phyloP scores from a whole-genome alignment of 2,329 filamentous ascomycete genomes.

The Rhexocercosporidium sp. region DNA sequence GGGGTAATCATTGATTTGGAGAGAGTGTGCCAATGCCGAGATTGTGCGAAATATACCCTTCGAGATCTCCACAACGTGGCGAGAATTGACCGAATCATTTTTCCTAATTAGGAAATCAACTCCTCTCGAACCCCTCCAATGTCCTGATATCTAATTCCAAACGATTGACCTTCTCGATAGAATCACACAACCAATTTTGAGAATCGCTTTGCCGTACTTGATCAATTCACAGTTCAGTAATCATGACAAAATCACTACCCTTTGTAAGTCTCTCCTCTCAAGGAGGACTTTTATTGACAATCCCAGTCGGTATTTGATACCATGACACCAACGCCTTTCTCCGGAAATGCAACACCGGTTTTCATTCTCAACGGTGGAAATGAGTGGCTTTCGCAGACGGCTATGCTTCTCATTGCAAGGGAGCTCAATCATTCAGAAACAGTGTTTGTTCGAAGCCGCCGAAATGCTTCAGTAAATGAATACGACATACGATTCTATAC shows the following conservation, averaged over 20 bases:
- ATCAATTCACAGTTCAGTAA: background rate
- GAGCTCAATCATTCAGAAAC: constrained; percentile 10
- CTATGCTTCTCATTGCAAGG: background rate
- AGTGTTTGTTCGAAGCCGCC: background rate
- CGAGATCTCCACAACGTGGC: background rate
- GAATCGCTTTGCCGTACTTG: too few species aligned
- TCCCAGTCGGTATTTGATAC: constrained; percentile 1
- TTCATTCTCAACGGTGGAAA: background rate
- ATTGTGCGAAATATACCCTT: background rate
- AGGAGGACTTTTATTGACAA: background rate
- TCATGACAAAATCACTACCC: background rate
- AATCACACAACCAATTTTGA: too few species aligned
- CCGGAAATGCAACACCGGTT: constrained; percentile 2
- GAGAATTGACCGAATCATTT: background rate
- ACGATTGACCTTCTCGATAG: background rate
- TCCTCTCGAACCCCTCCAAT: background rate
- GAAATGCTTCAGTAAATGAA: background rate
- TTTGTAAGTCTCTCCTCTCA: background rate
- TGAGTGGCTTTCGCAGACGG: background rate
- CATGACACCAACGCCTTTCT: background rate
- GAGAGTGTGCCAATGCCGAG: background rate
- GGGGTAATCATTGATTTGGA: too few species aligned
- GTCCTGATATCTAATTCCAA: background rate
- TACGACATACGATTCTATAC: background rate
- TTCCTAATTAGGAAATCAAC: background rate